Percentiles rank a stretch among this genome's conserved stretches.
phyloP scores from a whole-genome alignment of 768 basidiomycete species.

The Leccinum olivaceopallidum region DNA sequence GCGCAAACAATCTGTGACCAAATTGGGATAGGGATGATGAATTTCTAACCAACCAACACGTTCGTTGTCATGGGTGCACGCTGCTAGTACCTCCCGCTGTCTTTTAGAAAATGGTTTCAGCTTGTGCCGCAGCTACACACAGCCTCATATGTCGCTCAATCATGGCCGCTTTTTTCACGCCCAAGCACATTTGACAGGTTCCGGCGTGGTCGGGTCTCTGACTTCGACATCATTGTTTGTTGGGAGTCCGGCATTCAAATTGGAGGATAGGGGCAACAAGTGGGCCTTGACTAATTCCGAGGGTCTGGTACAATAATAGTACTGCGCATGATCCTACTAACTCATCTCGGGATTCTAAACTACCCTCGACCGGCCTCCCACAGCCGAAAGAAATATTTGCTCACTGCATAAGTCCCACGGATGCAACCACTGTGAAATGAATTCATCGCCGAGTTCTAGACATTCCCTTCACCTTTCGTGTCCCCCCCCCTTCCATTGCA shows the following conservation, averaged over 20 bases:
- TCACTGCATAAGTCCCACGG: background rate
- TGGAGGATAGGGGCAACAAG: background rate
- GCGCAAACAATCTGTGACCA: slow-evolving; percentile 16
- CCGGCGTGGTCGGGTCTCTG: background rate
- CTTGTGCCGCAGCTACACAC: slow-evolving; percentile 4
- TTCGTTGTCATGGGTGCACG: slow-evolving; percentile 16
- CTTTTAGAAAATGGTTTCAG: background rate
- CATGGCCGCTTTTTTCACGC: background rate
- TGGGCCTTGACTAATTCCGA: background rate
- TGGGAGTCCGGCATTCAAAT: slow-evolving; percentile 3
- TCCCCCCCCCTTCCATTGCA: background rate
- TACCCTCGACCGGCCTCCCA: background rate
- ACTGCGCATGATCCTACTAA: background rate
- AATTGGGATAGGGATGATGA: slow-evolving; percentile 25
- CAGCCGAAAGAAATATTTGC: background rate
- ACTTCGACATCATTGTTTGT: slow-evolving; percentile 9
- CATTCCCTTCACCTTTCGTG: background rate
- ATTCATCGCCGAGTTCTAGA: background rate
- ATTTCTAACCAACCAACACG: background rate
- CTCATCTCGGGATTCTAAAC: slow-evolving; percentile 2
- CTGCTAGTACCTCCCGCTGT: background rate
- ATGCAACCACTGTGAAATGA: background rate
- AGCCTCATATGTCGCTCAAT: slow-evolving; percentile 1
- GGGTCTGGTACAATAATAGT: background rate
- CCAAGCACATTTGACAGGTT: background rate